A percentile compares a stretch with the other conserved stretches of the same genome.
Conservation (phyloP, 2,329 filamentous ascomycete species). For the Fusarium ramigenum region DNA sequence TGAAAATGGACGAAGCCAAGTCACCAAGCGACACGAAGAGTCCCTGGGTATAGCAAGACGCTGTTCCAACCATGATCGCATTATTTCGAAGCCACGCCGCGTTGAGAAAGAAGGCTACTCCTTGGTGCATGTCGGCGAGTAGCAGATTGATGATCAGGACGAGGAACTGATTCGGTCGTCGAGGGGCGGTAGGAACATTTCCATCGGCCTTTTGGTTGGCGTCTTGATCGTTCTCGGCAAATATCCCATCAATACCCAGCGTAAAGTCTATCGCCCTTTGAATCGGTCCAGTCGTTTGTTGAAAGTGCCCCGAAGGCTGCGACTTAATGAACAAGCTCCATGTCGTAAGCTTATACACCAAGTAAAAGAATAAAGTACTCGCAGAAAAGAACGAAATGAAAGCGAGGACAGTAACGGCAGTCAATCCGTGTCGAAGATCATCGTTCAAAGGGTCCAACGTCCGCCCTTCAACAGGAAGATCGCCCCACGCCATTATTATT, state of each 20-base stretch:
- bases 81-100: conserved; percentile 65
- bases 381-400: conserved; percentile 46
- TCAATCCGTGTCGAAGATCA: conserved; percentile 41
- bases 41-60: conserved; percentile 71
- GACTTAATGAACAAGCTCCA: conserved; percentile 43
- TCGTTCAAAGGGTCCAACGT: conserved; percentile 39
- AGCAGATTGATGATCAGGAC: conserved; percentile 76
- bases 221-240: conserved; percentile 26
- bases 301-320: conserved; percentile 1
- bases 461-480: conserved; percentile 32
- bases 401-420: conserved; percentile 44
- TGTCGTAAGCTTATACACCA: conserved; percentile 45
- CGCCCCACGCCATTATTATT: conserved; percentile 39
- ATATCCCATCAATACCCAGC: conserved; percentile 50
- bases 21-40: conserved; percentile 75
- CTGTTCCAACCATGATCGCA: conserved; percentile 61
- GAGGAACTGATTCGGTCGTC: conserved; percentile 71
- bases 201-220: not conserved
- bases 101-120: conserved; percentile 71
- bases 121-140: conserved; percentile 73
- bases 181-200: conserved; percentile 16
- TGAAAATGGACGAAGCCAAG: conserved; percentile 72
- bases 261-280: conserved; percentile 47
- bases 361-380: conserved; percentile 44
- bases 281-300: conserved; percentile 13